Conservation (phyloP, 2,329 filamentous ascomycete species). For the Aspergillus transmontanensis region DNA sequence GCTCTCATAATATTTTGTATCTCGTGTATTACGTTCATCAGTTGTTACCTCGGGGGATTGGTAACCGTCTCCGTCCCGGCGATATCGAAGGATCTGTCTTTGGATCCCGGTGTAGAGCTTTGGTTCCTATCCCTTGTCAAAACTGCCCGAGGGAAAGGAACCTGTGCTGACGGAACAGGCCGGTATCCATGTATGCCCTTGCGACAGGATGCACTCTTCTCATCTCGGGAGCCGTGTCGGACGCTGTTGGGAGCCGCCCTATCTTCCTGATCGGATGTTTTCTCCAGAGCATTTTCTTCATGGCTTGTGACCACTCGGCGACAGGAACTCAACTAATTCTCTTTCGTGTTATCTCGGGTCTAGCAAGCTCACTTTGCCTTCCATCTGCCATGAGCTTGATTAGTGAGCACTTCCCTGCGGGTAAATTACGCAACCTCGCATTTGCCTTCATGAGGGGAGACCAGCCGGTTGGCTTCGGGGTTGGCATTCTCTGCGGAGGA, state of each 20-base stretch:
- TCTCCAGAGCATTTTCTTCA: slow-evolving; percentile 42
- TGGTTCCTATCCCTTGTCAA: neutral
- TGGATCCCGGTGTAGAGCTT: slow-evolving; percentile 1
- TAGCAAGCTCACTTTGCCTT: slow-evolving; percentile 47
- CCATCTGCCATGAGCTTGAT: slow-evolving; percentile 52
- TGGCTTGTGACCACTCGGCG: slow-evolving; percentile 40
- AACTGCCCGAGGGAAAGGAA: no score
- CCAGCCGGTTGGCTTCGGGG: slow-evolving; percentile 13
- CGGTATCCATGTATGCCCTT: slow-evolving; percentile 34
- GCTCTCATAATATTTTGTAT: slow-evolving; percentile 41
- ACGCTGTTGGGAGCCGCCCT: slow-evolving; percentile 48
- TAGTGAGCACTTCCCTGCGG: slow-evolving; percentile 45
- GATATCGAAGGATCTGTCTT: neutral
- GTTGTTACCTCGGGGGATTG: slow-evolving; percentile 37
- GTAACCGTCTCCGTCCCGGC: slow-evolving; percentile 6
- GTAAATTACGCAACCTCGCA: slow-evolving; percentile 50
- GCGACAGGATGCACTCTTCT: slow-evolving; percentile 48
- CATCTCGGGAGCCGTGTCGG: slow-evolving; percentile 51
- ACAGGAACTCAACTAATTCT: slow-evolving; percentile 41
- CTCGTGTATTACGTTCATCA: slow-evolving; percentile 44
- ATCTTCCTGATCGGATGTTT: slow-evolving; percentile 51
- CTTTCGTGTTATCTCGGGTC: slow-evolving; percentile 49
- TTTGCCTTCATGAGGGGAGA: slow-evolving; percentile 38
- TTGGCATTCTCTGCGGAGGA: slow-evolving; percentile 20
- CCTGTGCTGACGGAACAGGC: neutral